Evolutionary conservation across 2,329 filamentous ascomycete species (phyloP), one percentile per base, ranked within the genome.

Genomic region (Didymella glomerata): DNA sequence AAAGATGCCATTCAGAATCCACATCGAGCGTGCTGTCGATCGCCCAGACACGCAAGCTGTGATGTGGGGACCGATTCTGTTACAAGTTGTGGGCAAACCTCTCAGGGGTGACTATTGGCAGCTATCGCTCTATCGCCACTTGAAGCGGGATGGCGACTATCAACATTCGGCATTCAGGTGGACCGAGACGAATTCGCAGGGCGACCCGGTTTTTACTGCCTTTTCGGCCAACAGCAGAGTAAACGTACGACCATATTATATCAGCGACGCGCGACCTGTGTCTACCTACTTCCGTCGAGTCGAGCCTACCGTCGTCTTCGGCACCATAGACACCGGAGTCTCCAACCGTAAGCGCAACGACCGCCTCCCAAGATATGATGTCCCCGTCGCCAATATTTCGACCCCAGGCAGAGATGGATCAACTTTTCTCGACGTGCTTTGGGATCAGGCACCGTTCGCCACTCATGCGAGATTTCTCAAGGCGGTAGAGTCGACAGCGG

Each of bases 111-210:
- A 10, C 41, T 47, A 40, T n/a, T 53, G 50, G 50, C 22, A 45
- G 16, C 24, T 53, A 2, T 47, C 50, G n/a, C n/a, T 53, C 20
- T 53, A 46, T 30, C 30, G 24, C 4, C 7, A 28, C n/a, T 20
- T 53, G n/a, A 53, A 53, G 14, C 32, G 25, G 1, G 42, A 53
- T 13, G 50, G 50, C 10, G 42, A 53, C 50, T 53, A 53, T 25
- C 3, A 20, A 8, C 42, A 22, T 20, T 18, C 40, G 30, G 50
- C 50, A 1, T 9, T 53, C 2, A 13, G 10, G 18, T 24, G 11
- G 6, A 22, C 22, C 1, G 27, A 24, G 4, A 30, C 9, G 2
- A 47, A 32, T 2, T 3, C 50, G 2, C 14, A 11, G 1, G 42
- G 50, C 11, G 50, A 53, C 20, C 42, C 50, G 2, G 1, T 53